phyloP scores from a whole-genome alignment of 106 monocot genomes.

The Vanilla planifolia region DNA sequence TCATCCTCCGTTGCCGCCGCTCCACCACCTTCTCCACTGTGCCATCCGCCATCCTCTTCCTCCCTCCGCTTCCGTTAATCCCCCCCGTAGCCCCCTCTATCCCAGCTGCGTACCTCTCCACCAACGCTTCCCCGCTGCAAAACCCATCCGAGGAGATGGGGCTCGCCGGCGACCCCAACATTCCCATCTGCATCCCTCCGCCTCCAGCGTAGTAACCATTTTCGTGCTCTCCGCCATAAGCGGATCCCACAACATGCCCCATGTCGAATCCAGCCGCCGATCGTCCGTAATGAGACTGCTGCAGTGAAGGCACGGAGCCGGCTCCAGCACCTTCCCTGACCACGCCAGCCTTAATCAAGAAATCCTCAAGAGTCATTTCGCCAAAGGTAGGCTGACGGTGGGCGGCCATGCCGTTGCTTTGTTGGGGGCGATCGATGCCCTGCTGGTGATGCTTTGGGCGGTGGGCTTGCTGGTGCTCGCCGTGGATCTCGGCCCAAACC shows the following conservation, averaged over 20 bases:
- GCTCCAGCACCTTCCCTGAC: constrained; percentile 27
- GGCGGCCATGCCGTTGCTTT: background rate
- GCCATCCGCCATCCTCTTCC: constrained; percentile 21
- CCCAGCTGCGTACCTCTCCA: background rate
- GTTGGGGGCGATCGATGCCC: background rate
- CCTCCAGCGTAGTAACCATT: constrained; percentile 11
- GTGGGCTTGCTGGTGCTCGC: background rate
- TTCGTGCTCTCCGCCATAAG: background rate
- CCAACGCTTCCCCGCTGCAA: constrained; percentile 8
- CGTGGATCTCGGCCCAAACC: constrained; percentile 44
- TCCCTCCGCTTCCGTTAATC: constrained; percentile 1
- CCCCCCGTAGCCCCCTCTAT: background rate
- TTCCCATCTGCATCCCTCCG: background rate
- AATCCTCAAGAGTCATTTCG: constrained; percentile 67
- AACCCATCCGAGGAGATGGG: constrained; percentile 29
- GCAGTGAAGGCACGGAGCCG: background rate
- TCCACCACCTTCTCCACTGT: constrained; percentile 49
- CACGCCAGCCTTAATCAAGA: constrained; percentile 50
- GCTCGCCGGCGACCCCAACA: constrained; percentile 25
- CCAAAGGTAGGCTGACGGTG: constrained; percentile 32
- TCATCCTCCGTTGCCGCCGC: constrained; percentile 57
- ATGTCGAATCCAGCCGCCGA: background rate
- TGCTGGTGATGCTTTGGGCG: background rate
- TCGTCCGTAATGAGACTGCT: background rate
- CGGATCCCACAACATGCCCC: background rate